A percentile compares a stretch with the other conserved stretches of the same genome.
phyloP scores from a whole-genome alignment of 345 rosid genomes.

The Anastatica hierochuntica region DNA sequence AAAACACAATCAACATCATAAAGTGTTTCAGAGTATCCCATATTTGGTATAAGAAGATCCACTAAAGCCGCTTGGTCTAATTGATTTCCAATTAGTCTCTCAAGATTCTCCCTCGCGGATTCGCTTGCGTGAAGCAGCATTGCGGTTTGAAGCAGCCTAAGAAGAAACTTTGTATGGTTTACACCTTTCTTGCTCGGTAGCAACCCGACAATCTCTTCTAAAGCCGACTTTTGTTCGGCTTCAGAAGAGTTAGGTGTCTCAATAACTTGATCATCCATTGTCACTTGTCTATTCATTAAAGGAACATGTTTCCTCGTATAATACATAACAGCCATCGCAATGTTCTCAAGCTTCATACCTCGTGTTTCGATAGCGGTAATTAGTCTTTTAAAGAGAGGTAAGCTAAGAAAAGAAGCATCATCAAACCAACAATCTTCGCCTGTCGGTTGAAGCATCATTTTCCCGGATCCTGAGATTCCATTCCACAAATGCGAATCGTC shows the following conservation, averaged over 20 bases:
- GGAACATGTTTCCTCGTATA: conserved; percentile 58
- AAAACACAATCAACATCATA: conserved; percentile 56
- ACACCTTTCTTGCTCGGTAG: conserved; percentile 55
- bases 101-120: conserved; percentile 42
- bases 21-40: conserved; percentile 49
- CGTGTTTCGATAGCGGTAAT: conserved; percentile 36
- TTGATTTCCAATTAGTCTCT: conserved; percentile 46
- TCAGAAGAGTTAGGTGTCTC: conserved; percentile 30
- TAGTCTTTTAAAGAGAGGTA: conserved; percentile 42
- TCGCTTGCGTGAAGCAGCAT: conserved; percentile 45
- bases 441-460: conserved; percentile 27
- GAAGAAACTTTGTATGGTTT: conserved; percentile 49
- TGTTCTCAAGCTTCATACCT: conserved; percentile 49
- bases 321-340: conserved; percentile 42
- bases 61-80: conserved; percentile 54
- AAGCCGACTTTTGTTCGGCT: conserved; percentile 37
- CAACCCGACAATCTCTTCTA: conserved; percentile 49
- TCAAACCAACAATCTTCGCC: conserved; percentile 80
- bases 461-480: conserved; percentile 38
- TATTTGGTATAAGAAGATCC: conserved; percentile 55
- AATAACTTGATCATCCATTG: conserved; percentile 24
- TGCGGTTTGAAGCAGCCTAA: conserved; percentile 49
- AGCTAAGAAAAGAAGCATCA: conserved; percentile 48
- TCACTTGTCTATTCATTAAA: conserved; percentile 39
- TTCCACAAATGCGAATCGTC: conserved; percentile 41